Evolutionary conservation across 2,329 filamentous ascomycete species (phyloP).

Genomic region (Pseudomassariella vexata): DNA sequence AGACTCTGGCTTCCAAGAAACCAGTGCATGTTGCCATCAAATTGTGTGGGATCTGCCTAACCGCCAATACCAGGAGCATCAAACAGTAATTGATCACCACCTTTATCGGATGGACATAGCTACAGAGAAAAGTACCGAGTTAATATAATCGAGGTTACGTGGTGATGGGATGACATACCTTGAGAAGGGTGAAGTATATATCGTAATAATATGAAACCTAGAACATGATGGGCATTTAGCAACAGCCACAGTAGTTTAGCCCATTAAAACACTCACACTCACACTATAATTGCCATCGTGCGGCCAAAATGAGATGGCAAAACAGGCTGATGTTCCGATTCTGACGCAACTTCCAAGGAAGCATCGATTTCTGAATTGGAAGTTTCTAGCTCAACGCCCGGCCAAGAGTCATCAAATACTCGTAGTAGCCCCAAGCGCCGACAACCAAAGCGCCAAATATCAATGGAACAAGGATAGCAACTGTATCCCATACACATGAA

Average conservation of each 20-base stretch:
- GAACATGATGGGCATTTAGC: not conserved
- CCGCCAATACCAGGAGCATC: slow-evolving; percentile 59
- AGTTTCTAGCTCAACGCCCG: slow-evolving; percentile 39
- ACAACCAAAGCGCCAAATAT: slow-evolving; percentile 37
- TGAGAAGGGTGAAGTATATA: slow-evolving; percentile 60
- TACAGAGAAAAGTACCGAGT: slow-evolving; percentile 25
- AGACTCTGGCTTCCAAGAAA: slow-evolving; percentile 38
- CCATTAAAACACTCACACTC: too few species aligned
- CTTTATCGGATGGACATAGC: slow-evolving; percentile 39
- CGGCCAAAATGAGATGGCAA: slow-evolving; percentile 55
- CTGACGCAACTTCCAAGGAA: slow-evolving; percentile 53
- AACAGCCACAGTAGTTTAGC: slow-evolving; percentile 29
- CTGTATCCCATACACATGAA: slow-evolving; percentile 44
- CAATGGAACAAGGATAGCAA: slow-evolving; percentile 43
- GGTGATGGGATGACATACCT: too few species aligned
- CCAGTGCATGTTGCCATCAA: slow-evolving; percentile 12
- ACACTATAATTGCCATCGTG: slow-evolving; percentile 47
- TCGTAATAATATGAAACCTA: slow-evolving; percentile 62
- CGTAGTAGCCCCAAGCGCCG: slow-evolving; percentile 39
- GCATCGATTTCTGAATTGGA: slow-evolving; percentile 54
- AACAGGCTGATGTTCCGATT: slow-evolving; percentile 55
- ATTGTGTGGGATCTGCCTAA: too few species aligned
- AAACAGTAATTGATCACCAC: slow-evolving; percentile 54
- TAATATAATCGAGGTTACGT: too few species aligned
- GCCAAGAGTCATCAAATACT: slow-evolving; percentile 48